These are phyloP conservation scores for Bisporella sp. DNA, from an alignment of 2,329 filamentous ascomycete genomes.

Conservation along the genomic window DNA sequence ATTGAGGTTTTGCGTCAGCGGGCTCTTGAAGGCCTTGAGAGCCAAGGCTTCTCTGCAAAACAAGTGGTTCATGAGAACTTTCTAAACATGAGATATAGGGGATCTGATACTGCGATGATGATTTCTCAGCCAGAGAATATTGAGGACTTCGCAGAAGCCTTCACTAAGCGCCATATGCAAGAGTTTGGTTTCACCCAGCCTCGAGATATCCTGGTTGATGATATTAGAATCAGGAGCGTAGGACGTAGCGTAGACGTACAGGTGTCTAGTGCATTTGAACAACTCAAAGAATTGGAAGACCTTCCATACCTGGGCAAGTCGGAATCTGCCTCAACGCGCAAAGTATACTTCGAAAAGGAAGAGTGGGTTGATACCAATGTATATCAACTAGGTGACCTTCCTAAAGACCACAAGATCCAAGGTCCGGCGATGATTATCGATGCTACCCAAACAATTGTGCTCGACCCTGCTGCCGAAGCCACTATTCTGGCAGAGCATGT, in stretches of 20 bases:
- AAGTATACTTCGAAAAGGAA: constrained; percentile 53
- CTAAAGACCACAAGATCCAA: constrained; percentile 62
- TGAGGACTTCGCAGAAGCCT: constrained; percentile 62
- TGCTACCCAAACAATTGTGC: constrained; percentile 82
- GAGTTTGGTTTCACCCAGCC: constrained; percentile 73
- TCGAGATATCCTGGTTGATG: constrained; percentile 39
- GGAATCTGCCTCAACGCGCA: constrained; percentile 30
- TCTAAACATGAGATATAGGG: constrained; percentile 84
- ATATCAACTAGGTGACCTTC: constrained; percentile 68
- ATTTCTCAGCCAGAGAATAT: constrained; percentile 65
- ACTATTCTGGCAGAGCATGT: constrained; percentile 66
- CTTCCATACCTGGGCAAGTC: no score
- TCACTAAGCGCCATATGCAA: constrained; percentile 76
- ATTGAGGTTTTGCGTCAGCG: neutral
- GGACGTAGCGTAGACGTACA: neutral
- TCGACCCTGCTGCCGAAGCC: constrained; percentile 70
- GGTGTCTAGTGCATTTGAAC: neutral
- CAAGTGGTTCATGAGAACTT: constrained; percentile 32
- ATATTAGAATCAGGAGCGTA: constrained; percentile 48
- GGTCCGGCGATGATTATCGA: constrained; percentile 84
- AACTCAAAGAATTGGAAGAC: neutral
- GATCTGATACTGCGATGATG: constrained; percentile 85
- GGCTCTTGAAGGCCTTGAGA: no score
- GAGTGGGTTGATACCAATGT: constrained; percentile 52
- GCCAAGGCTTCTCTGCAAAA: neutral